phyloP scores from a whole-genome alignment of 2,329 filamentous ascomycete species.

The Decorospora gaudefroyi region DNA sequence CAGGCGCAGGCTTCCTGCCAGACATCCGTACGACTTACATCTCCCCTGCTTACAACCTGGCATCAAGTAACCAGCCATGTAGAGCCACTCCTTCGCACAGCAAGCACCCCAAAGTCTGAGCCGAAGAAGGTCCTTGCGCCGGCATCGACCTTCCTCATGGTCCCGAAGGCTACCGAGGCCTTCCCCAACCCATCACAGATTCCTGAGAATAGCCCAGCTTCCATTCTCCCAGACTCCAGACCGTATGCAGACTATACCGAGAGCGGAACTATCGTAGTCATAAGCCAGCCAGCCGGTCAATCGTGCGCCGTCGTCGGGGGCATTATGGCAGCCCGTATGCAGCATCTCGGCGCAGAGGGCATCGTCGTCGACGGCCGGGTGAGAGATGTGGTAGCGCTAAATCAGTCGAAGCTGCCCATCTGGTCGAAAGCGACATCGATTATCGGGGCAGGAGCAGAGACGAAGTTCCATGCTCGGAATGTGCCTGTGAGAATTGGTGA shows the following conservation, averaged over 20 bases:
- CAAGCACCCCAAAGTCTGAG: constrained; percentile 21
- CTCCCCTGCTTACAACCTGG: background rate
- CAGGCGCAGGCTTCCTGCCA: constrained; percentile 68
- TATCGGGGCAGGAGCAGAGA: constrained; percentile 61
- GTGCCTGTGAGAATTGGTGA: constrained; percentile 48
- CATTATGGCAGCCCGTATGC: constrained; percentile 74
- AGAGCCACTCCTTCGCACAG: constrained; percentile 37
- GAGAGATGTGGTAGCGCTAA: constrained; percentile 67
- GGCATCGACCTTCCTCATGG: constrained; percentile 67
- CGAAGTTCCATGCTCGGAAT: constrained; percentile 60
- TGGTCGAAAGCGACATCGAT: constrained; percentile 63
- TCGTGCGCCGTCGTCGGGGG: constrained; percentile 75
- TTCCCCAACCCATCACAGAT: constrained; percentile 40
- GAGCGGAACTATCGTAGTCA: constrained; percentile 64
- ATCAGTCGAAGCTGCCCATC: constrained; percentile 61
- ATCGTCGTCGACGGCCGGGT: constrained; percentile 71
- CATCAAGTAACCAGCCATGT: constrained; percentile 2
- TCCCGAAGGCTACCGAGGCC: constrained; percentile 58
- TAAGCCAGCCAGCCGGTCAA: constrained; percentile 68
- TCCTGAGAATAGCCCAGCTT: constrained; percentile 39
- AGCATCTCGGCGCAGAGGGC: constrained; percentile 62
- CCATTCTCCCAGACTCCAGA: constrained; percentile 43
- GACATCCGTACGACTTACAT: constrained; percentile 59
- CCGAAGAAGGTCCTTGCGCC: constrained; percentile 53
- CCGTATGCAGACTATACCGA: constrained; percentile 72